A percentile compares a stretch with the other conserved stretches of the same genome.
These are phyloP conservation scores for Pseudocercospora macadamiae DNA, from an alignment of 2,329 filamentous ascomycete species.

Conservation along the genomic window DNA sequence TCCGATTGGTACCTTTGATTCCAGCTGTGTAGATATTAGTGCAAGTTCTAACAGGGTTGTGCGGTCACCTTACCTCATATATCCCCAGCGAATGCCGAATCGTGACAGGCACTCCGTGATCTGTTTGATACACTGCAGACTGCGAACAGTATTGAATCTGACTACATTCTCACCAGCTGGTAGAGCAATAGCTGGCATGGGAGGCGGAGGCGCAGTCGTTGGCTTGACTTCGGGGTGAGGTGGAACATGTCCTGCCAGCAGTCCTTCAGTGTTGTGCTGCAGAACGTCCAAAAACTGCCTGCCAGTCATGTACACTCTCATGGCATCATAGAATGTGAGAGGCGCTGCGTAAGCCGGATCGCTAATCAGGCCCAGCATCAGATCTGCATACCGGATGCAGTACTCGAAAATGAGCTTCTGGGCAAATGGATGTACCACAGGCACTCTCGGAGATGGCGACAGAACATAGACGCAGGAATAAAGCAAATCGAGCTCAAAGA, in stretches of 20 bases:
- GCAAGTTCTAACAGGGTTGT: not conserved
- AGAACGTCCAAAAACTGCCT: conserved; percentile 61
- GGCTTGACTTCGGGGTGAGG: conserved; percentile 45
- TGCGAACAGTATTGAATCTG: conserved; percentile 42
- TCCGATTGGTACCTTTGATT: conserved; percentile 53
- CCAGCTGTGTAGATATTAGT: conserved; percentile 40
- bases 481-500: conserved; percentile 84
- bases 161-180: conserved; percentile 35
- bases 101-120: conserved; percentile 50
- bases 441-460: conserved; percentile 75
- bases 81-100: conserved; percentile 53
- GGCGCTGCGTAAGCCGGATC: conserved; percentile 65
- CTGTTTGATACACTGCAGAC: conserved; percentile 52
- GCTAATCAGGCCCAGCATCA: conserved; percentile 69
- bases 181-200: conserved; percentile 37
- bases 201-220: conserved; percentile 38
- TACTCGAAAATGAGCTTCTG: conserved; percentile 49
- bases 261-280: conserved; percentile 54
- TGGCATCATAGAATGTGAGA: conserved; percentile 83
- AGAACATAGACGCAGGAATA: conserved; percentile 92
- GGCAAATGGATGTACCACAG: conserved; percentile 73
- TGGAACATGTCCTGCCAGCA: conserved; percentile 45
- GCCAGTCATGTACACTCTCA: conserved; percentile 75
- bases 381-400: conserved; percentile 59
- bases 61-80: conserved; percentile 41